Evolutionary conservation across 257 asterid species (phyloP).

Genomic region (Paulownia fortunei): DNA sequence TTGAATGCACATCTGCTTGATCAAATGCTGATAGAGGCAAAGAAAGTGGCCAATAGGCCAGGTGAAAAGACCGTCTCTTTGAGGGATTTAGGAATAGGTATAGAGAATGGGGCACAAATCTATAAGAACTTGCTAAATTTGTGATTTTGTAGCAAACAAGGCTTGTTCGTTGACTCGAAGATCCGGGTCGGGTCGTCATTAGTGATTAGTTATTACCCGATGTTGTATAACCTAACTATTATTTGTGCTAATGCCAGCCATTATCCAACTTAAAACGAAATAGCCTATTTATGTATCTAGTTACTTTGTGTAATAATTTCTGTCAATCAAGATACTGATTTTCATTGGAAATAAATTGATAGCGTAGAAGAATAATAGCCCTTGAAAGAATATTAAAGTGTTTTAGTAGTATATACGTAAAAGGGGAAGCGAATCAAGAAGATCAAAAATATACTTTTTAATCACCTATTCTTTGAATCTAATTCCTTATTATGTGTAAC

Average conservation of each 20-base stretch:
- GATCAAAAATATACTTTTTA: not conserved
- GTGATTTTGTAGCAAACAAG: slow-evolving; percentile 20
- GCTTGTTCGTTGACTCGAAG: too few species aligned
- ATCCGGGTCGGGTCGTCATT: slow-evolving; percentile 2
- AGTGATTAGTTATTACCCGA: not conserved
- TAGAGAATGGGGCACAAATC: slow-evolving; percentile 42
- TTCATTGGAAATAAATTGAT: not conserved
- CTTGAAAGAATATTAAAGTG: not conserved
- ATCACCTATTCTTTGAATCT: not conserved
- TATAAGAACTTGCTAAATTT: slow-evolving; percentile 45
- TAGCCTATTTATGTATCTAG: not conserved
- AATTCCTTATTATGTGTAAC: not conserved
- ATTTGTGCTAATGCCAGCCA: not conserved
- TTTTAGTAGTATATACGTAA: not conserved
- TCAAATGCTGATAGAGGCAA: slow-evolving; percentile 57
- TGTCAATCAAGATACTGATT: slow-evolving; percentile 1
- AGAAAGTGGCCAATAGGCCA: slow-evolving; percentile 27
- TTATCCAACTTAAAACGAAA: not conserved
- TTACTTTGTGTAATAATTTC: not conserved
- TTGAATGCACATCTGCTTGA: slow-evolving; percentile 58
- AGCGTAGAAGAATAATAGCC: not conserved
- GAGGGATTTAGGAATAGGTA: slow-evolving; percentile 42
- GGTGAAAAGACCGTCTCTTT: slow-evolving; percentile 42
- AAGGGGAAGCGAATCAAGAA: slow-evolving; percentile 18
- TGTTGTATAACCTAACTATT: slow-evolving; percentile 9